Conservation (phyloP, 2,329 filamentous ascomycete genomes). For the Pseudogymnoascus sp. region DNA sequence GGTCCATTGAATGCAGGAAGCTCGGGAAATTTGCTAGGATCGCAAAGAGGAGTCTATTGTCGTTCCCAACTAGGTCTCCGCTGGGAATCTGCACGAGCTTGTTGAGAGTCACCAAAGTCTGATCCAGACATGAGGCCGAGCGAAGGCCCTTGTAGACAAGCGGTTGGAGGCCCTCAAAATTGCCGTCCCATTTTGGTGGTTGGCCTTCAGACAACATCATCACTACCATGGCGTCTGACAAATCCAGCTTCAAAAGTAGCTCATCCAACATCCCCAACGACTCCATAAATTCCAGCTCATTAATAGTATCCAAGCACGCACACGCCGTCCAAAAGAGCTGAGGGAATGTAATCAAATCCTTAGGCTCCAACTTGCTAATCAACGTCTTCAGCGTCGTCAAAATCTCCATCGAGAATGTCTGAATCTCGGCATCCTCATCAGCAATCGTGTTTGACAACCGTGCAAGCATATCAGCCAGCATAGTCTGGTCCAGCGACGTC, state of each 20-base stretch:
- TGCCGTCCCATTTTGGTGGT: constrained; percentile 79
- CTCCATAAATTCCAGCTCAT: constrained; percentile 90
- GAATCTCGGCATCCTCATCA: constrained; percentile 87
- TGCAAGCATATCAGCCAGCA: constrained; percentile 95
- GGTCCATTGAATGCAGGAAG: constrained; percentile 73
- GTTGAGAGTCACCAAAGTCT: constrained; percentile 70
- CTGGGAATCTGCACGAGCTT: constrained; percentile 71
- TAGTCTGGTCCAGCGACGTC: constrained; percentile 80
- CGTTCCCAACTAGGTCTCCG: constrained; percentile 72
- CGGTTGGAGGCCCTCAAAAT: constrained; percentile 77
- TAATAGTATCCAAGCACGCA: constrained; percentile 92
- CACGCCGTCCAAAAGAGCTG: constrained; percentile 98
- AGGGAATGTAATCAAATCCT: constrained; percentile 79
- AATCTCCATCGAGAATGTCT: constrained; percentile 97
- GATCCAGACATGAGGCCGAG: constrained; percentile 73
- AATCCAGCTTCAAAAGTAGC: constrained; percentile 74
- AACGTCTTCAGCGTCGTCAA: constrained; percentile 88
- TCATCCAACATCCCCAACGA: constrained; percentile 86
- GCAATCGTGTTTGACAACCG: constrained; percentile 94
- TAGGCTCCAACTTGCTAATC: constrained; percentile 72
- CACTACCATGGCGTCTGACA: constrained; percentile 62
- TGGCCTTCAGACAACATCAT: constrained; percentile 67
- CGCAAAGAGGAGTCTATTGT: constrained; percentile 74
- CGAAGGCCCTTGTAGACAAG: constrained; percentile 87
- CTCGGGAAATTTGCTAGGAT: constrained; percentile 87